These are phyloP conservation scores for Sesbania bispinosa DNA, from an alignment of 306 rosid species.

Conservation along the genomic window DNA sequence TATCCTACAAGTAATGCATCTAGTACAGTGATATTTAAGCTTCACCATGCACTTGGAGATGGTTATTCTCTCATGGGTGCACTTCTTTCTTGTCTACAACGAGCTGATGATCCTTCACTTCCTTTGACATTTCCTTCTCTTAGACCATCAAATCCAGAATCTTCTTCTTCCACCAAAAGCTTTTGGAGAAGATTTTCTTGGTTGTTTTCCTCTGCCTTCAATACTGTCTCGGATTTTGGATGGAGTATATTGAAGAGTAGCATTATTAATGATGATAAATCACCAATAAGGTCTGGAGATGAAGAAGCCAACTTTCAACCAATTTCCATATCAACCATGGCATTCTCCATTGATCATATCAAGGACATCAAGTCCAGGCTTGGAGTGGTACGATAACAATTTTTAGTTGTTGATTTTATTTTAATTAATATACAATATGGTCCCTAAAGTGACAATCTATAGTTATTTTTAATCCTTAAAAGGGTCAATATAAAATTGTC, in stretches of 20 bases:
- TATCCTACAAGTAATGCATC: conserved; percentile 43
- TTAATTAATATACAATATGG: too few species aligned
- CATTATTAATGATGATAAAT: conserved; percentile 40
- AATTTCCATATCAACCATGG: conserved; percentile 27
- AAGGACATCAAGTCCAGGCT: conserved; percentile 51
- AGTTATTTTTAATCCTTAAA: too few species aligned
- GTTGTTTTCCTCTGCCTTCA: conserved; percentile 22
- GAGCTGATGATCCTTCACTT: conserved; percentile 49
- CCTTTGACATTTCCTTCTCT: conserved; percentile 54
- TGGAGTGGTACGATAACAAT: conserved; percentile 54
- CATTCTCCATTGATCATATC: conserved; percentile 46
- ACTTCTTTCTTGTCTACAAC: conserved; percentile 52
- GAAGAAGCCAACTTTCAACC: conserved; percentile 37
- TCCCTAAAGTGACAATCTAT: too few species aligned
- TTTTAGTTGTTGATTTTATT: too few species aligned
- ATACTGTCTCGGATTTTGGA: conserved; percentile 40
- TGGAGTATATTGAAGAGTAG: conserved; percentile 42
- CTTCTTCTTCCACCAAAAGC: not conserved
- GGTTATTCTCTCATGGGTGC: conserved; percentile 64
- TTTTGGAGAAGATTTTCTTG: not conserved
- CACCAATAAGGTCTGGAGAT: conserved; percentile 48
- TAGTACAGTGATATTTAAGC: conserved; percentile 36
- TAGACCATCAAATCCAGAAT: not conserved
- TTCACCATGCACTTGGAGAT: conserved; percentile 72
- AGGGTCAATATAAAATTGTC: too few species aligned